A percentile compares a stretch with the other conserved stretches of the same genome.
phyloP scores from a whole-genome alignment of 2,329 filamentous ascomycete genomes.

The Colletotrichum sp. region DNA sequence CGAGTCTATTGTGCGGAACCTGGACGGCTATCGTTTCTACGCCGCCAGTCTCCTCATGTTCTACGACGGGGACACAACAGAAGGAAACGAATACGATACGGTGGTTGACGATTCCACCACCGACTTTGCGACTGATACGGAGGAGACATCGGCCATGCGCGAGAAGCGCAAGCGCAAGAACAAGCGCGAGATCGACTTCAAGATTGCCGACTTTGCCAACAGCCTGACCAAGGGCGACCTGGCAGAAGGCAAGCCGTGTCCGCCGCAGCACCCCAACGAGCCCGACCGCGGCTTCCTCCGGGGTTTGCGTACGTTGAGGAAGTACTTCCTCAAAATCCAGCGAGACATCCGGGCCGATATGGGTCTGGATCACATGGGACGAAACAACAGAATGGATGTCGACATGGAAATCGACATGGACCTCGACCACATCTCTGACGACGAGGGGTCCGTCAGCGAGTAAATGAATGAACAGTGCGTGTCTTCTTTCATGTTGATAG shows the following conservation, averaged over 20 bases:
- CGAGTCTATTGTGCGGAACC: conserved; percentile 79
- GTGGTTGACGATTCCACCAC: conserved; percentile 62
- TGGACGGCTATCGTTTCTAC: conserved; percentile 92
- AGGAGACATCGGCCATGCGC: conserved; percentile 48
- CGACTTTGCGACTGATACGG: conserved; percentile 62
- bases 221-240: conserved; percentile 89
- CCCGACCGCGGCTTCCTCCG: conserved; percentile 90
- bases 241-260: conserved; percentile 69
- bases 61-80: conserved; percentile 82
- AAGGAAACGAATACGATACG: conserved; percentile 53
- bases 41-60: conserved; percentile 94
- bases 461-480: not conserved
- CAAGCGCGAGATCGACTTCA: conserved; percentile 79
- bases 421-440: conserved; percentile 12
- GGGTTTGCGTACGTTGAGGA: conserved; percentile 77
- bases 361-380: conserved; percentile 45
- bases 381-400: conserved; percentile 15
- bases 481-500: conserved; percentile 8
- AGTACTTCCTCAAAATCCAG: conserved; percentile 89
- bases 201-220: conserved; percentile 98
- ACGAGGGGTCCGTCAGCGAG: conserved; percentile 18
- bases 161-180: conserved; percentile 52
- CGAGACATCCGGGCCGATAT: conserved; percentile 70
- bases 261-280: conserved; percentile 79
- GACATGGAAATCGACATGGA: conserved; percentile 7